Evolutionary conservation across 306 rosid species (phyloP).

Genomic region (Neltuma alba): DNA sequence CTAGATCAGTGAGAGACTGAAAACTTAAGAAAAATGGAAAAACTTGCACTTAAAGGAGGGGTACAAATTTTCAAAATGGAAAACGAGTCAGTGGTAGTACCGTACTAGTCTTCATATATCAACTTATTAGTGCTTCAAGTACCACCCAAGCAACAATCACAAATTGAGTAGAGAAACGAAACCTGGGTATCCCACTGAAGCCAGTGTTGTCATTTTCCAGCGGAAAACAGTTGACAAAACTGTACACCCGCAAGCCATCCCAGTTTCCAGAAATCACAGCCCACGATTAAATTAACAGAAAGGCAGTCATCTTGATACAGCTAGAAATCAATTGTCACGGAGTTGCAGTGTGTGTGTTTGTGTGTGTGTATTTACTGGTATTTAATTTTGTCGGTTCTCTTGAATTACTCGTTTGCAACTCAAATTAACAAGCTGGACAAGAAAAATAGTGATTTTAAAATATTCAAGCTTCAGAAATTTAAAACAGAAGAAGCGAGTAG

Average conservation of each 20-base stretch:
- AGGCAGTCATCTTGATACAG: conserved; percentile 9
- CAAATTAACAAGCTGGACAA: background rate
- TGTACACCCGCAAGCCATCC: background rate
- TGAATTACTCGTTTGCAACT: background rate
- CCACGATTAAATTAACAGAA: conserved; percentile 24
- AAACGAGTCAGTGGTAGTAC: conserved; percentile 42
- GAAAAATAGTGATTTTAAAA: background rate
- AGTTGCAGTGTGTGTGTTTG: background rate
- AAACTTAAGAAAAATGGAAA: conserved; percentile 17
- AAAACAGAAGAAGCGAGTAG: background rate
- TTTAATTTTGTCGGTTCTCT: conserved; percentile 1
- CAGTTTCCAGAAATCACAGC: conserved; percentile 24
- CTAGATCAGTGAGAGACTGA: background rate
- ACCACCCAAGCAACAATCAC: conserved; percentile 32
- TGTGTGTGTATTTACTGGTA: background rate
- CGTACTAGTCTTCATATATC: conserved; percentile 37
- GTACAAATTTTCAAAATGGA: conserved; percentile 52
- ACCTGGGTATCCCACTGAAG: conserved; percentile 15
- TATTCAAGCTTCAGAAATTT: background rate
- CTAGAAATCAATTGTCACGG: background rate
- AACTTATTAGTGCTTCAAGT: conserved; percentile 15
- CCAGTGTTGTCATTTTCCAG: conserved; percentile 48
- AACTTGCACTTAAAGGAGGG: conserved; percentile 57
- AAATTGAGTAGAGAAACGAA: conserved; percentile 32
- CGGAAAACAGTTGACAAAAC: conserved; percentile 22